Conservation (phyloP, 306 rosid species). For the Trichosanthes cucumerina region DNA sequence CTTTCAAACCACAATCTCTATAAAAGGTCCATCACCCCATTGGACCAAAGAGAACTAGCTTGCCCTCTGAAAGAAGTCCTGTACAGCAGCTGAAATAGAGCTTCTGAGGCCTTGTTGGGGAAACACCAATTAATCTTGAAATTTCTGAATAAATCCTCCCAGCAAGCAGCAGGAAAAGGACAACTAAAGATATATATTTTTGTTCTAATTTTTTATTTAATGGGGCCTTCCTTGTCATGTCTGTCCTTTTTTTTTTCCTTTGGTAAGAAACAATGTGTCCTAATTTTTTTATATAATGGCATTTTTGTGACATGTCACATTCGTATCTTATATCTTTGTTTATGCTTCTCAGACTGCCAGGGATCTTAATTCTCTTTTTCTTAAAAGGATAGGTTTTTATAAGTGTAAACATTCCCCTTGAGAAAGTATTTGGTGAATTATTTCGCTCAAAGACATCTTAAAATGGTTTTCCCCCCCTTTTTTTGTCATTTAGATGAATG, state of each 20-base stretch:
- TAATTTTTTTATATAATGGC: background rate
- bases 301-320: background rate
- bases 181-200: background rate
- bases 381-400: background rate
- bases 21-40: too few species aligned
- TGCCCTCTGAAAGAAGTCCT: background rate
- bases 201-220: background rate
- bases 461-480: background rate
- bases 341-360: background rate
- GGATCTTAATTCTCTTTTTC: background rate
- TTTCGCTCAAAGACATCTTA: background rate
- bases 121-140: background rate
- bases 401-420: background rate
- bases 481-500: conserved; percentile 62
- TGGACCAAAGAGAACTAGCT: background rate
- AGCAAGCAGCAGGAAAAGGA: background rate
- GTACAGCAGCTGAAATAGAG: background rate
- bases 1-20: too few species aligned
- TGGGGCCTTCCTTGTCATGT: background rate
- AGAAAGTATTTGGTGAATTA: background rate
- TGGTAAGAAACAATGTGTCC: too few species aligned
- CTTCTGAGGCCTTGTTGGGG: background rate
- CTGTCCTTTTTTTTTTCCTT: too few species aligned
- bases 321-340: background rate
- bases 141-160: background rate